Conservation (phyloP, 768 basidiomycete genomes). For the Xerocomus brunneocitrinus region DNA sequence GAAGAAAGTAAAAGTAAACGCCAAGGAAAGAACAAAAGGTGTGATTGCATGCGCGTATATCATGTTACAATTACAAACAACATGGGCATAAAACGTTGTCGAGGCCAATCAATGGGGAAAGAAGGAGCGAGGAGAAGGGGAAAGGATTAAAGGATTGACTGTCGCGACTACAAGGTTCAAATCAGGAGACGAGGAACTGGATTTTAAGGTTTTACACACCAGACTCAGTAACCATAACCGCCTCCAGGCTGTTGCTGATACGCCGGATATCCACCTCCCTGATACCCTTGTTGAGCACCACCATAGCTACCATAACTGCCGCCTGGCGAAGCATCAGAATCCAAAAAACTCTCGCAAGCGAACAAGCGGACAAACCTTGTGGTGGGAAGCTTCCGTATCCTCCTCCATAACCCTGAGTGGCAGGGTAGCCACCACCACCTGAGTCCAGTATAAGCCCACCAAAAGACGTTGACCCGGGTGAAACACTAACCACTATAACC, state of each 20-base stretch:
- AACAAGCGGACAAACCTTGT: slow-evolving; percentile 7
- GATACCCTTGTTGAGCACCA: slow-evolving; percentile 11
- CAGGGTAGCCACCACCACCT: slow-evolving; percentile 29
- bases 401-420: slow-evolving; percentile 23
- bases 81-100: slow-evolving; percentile 10
- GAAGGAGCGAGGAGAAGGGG: not conserved
- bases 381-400: slow-evolving; percentile 13
- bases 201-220: not conserved
- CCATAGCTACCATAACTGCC: slow-evolving; percentile 12
- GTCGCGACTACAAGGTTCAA: not conserved
- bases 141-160: not conserved
- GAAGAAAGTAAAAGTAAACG: not conserved
- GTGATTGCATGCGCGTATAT: slow-evolving; percentile 4
- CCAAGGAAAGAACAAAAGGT: slow-evolving; percentile 1
- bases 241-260: slow-evolving; percentile 24
- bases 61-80: slow-evolving; percentile 19
- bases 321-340: slow-evolving; percentile 3
- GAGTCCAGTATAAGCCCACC: slow-evolving; percentile 15
- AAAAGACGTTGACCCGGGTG: not conserved
- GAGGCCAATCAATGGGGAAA: not conserved
- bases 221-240: slow-evolving; percentile 27
- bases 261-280: slow-evolving; percentile 19
- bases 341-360: not conserved
- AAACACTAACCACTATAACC: slow-evolving; percentile 20
- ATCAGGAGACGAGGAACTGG: not conserved